Evolutionary conservation across 2,329 filamentous ascomycete genomes (phyloP).

Genomic region (Mariannaea elegans): DNA sequence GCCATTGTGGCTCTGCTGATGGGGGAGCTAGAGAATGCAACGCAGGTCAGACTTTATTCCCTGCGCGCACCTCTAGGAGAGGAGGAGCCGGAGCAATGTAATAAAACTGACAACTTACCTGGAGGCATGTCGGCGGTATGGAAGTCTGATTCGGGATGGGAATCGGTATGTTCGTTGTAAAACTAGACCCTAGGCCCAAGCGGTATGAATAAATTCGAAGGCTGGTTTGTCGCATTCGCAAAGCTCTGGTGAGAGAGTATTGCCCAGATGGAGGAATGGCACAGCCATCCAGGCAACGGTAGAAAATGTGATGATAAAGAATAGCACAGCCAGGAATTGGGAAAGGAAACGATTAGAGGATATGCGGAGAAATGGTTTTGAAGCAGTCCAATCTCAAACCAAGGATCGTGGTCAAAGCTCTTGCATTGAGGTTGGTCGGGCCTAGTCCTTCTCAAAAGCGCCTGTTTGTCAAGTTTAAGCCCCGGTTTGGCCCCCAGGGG

Average conservation of each 20-base stretch:
- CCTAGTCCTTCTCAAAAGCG: no score
- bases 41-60: slow-evolving; percentile 23
- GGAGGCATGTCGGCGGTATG: slow-evolving; percentile 35
- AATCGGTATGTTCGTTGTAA: slow-evolving; percentile 19
- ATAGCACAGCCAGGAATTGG: neutral
- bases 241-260: slow-evolving; percentile 25
- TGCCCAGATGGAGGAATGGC: slow-evolving; percentile 15
- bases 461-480: neutral
- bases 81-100: neutral
- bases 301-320: neutral
- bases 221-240: slow-evolving; percentile 27
- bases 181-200: slow-evolving; percentile 19
- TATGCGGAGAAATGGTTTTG: slow-evolving; percentile 20
- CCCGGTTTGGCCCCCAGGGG: slow-evolving; percentile 5
- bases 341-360: slow-evolving; percentile 6
- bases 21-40: slow-evolving; percentile 34
- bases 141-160: slow-evolving; percentile 6
- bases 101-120: slow-evolving; percentile 31
- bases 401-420: slow-evolving; percentile 15
- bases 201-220: slow-evolving; percentile 21
- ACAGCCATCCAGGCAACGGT: slow-evolving; percentile 30
- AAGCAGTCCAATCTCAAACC: slow-evolving; percentile 15
- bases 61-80: no score
- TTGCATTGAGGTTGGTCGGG: slow-evolving; percentile 18
- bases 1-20: slow-evolving; percentile 67